phyloP scores from a whole-genome alignment of 73 alveolate genomes.

The Blepharisma stoltei region DNA sequence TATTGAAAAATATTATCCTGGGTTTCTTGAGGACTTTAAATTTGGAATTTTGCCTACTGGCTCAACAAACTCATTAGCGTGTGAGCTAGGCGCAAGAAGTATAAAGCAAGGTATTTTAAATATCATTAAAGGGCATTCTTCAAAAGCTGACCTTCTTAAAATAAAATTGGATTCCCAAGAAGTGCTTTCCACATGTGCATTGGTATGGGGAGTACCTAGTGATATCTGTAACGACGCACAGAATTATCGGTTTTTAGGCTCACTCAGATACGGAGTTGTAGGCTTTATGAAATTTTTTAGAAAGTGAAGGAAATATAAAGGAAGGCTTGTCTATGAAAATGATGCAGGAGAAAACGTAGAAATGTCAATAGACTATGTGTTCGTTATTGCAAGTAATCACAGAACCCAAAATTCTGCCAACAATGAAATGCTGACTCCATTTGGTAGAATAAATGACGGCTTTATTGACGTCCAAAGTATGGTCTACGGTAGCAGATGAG shows the following conservation, averaged over 20 bases:
- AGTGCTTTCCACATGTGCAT: background rate
- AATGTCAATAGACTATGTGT: background rate
- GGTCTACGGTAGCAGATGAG: background rate
- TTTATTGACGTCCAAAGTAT: background rate
- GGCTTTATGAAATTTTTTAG: background rate
- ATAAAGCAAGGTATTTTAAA: background rate
- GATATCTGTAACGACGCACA: conserved; percentile 14
- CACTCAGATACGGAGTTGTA: background rate
- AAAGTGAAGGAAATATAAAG: background rate
- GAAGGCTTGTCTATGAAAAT: background rate
- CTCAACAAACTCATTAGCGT: background rate
- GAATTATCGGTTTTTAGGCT: background rate
- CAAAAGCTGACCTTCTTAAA: background rate
- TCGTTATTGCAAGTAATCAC: background rate
- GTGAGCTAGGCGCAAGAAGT: background rate
- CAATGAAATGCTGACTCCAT: background rate
- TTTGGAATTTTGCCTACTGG: conserved; percentile 6
- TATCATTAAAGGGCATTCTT: background rate
- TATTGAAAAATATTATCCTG: background rate
- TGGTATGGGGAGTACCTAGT: conserved; percentile 7
- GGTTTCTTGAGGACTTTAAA: background rate
- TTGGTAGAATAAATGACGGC: background rate
- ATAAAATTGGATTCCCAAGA: background rate
- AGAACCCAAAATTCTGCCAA: background rate
- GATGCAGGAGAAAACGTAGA: background rate